Conservation (phyloP, 148 eudicot species). For the Oxyria digyna region DNA sequence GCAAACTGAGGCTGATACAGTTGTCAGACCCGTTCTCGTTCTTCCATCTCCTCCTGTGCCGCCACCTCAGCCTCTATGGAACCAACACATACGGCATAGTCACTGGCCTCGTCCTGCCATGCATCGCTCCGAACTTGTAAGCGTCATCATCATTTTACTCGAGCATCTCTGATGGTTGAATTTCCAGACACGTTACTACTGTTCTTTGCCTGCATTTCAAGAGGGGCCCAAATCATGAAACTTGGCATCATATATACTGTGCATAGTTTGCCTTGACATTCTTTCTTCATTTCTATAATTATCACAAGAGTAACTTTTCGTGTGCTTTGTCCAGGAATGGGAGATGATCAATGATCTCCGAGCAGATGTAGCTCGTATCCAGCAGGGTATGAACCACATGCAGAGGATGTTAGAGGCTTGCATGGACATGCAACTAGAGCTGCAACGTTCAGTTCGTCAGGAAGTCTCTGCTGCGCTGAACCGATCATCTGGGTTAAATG, state of each 20-base stretch:
- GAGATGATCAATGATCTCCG: conserved; percentile 89
- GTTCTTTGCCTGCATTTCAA: background rate
- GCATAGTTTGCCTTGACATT: background rate
- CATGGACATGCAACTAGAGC: conserved; percentile 98
- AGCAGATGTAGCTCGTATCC: conserved; percentile 78
- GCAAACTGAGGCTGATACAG: conserved; percentile 33
- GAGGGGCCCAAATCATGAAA: too few relatives aligned
- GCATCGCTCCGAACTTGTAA: conserved; percentile 76
- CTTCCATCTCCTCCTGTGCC: conserved; percentile 87
- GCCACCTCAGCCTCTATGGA: conserved; percentile 91
- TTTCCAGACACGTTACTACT: background rate
- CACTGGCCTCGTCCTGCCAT: conserved; percentile 76
- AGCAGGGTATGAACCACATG: conserved; percentile 98
- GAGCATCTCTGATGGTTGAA: background rate
- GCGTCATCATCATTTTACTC: conserved; percentile 1
- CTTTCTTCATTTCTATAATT: background rate
- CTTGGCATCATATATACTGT: background rate
- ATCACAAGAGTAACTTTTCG: background rate
- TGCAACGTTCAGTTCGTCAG: conserved; percentile 92
- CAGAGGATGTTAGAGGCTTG: conserved; percentile 94
- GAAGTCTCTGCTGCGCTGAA: conserved; percentile 97
- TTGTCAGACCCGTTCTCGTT: conserved; percentile 44
- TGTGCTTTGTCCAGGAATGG: conserved; percentile 50
- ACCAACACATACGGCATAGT: conserved; percentile 60
- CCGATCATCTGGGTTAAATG: conserved; percentile 53